A percentile compares a stretch with the other conserved stretches of the same genome.
phyloP scores from a whole-genome alignment of 1,284 basidiomycete species.

The Tilletia indica region DNA sequence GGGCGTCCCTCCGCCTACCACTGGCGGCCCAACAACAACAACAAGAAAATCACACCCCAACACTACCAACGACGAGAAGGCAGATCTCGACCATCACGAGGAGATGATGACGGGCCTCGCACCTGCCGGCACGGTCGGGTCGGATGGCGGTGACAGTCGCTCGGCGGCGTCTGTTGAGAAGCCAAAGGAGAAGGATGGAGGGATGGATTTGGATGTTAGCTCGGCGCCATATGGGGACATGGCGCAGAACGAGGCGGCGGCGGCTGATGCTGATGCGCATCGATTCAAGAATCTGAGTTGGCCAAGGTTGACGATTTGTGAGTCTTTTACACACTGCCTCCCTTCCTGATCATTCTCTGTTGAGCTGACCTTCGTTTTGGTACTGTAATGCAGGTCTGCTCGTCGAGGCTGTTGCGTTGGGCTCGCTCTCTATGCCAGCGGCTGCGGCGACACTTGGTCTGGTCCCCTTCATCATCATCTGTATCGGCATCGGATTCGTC shows the following conservation, averaged over 20 bases:
- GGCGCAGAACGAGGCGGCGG: background rate
- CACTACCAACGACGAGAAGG: no score
- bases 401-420: constrained; percentile 48
- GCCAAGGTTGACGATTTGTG: constrained; percentile 13
- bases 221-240: background rate
- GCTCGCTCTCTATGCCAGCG: constrained; percentile 32
- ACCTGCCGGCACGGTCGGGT: no score
- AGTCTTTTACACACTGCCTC: background rate
- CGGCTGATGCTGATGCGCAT: background rate
- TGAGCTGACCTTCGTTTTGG: background rate
- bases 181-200: background rate
- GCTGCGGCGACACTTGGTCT: constrained; percentile 40
- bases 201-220: background rate
- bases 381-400: constrained; percentile 28
- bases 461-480: constrained; percentile 39
- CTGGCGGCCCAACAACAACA: no score
- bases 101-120: no score
- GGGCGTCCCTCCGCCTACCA: no score
- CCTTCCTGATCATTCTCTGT: no score
- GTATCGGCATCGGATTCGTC: constrained; percentile 39
- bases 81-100: no score
- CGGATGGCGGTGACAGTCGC: no score
- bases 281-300: constrained; percentile 12
- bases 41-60: no score
- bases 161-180: no score